Base-by-base conservation (phyloP, 495 filamentous ascomycete species). In the Xylaria castorea region DNA sequence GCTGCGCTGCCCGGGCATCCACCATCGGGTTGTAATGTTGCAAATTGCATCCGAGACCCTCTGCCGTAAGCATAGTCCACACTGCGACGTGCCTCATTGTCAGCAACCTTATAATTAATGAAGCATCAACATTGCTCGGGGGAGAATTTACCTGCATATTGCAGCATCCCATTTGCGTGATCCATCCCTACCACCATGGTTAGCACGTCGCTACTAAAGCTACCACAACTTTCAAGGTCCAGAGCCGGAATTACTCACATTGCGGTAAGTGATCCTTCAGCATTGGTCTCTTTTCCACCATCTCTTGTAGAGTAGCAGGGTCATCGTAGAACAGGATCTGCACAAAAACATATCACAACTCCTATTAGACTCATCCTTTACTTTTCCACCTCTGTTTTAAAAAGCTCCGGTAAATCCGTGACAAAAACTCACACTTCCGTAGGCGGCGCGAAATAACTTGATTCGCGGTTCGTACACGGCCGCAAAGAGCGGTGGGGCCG, bases 11-110 rank as follows among this genome's bases (percentile, higher is more conserved):
- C 4, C 53, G 53, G 27, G 53, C 53, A 8, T 57, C 30, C 25
- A 57, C 53, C 53, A 57, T 57, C 27, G 53, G 53, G 27, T 57
- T 57, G 53, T 57, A 57, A 7, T 57, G 53, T 32, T 57, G 53
- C 32, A 57, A 18, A 18, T 57, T 57, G 12, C 53, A 57, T 9
- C 53, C 53, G 27, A 57, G 53, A 7, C 53, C 53, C 27, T 57
- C 53, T 32, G 53, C 53, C 12, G 12, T 57, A 18, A 57, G 53
- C 53, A 57, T 57, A 18, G 53, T 57, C 53, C 53, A 57, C 1
- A 57, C 53, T 53, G 3, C n/a, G 50, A 51, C n/a, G n/a, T n/a
- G n/a, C 50, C 50, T 22, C n/a, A 25, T 51, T 9, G 3, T 51
- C 9, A 51, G 50, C n/a, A 25, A 51, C n/a, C n/a, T 25, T 3